Evolutionary conservation across 202 grass and related monocot species (phyloP).

Genomic region (Carex arenaria): DNA sequence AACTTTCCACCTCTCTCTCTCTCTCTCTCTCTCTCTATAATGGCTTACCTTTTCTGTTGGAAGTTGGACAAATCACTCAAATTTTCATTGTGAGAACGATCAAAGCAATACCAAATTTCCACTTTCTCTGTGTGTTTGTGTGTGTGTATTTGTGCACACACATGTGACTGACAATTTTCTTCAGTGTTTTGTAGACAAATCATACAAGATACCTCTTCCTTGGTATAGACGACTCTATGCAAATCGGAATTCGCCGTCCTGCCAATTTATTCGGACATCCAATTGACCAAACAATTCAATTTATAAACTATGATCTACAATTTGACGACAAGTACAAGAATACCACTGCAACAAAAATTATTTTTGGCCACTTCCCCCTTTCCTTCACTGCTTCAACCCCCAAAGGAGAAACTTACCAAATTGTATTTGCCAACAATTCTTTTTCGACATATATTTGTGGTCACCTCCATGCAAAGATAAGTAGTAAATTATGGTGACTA

Average conservation of each 20-base stretch:
- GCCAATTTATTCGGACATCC: conserved; percentile 89
- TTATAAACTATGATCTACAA: conserved; percentile 58
- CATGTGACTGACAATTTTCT: conserved; percentile 38
- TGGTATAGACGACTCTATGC: conserved; percentile 83
- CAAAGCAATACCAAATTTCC: not conserved
- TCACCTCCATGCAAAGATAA: conserved; percentile 69
- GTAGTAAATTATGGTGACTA: conserved; percentile 60
- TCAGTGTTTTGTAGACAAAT: conserved; percentile 65
- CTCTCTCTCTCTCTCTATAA: not conserved
- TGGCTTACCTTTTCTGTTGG: not conserved
- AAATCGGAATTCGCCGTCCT: conserved; percentile 67
- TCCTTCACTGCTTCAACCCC: conserved; percentile 63
- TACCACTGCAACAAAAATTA: conserved; percentile 52
- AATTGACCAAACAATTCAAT: conserved; percentile 48
- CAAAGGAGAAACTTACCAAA: conserved; percentile 53
- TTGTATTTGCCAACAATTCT: conserved; percentile 47
- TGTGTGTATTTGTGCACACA: not conserved
- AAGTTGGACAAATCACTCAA: not conserved
- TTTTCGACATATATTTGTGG: conserved; percentile 81
- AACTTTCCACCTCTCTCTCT: not conserved
- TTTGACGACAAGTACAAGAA: conserved; percentile 43
- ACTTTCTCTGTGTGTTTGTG: conserved; percentile 6
- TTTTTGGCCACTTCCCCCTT: conserved; percentile 78
- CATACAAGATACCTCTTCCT: conserved; percentile 66
- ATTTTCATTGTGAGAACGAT: too few relatives aligned